phyloP scores from a whole-genome alignment of 2,329 filamentous ascomycete genomes.

The Penicillium occitanis region DNA sequence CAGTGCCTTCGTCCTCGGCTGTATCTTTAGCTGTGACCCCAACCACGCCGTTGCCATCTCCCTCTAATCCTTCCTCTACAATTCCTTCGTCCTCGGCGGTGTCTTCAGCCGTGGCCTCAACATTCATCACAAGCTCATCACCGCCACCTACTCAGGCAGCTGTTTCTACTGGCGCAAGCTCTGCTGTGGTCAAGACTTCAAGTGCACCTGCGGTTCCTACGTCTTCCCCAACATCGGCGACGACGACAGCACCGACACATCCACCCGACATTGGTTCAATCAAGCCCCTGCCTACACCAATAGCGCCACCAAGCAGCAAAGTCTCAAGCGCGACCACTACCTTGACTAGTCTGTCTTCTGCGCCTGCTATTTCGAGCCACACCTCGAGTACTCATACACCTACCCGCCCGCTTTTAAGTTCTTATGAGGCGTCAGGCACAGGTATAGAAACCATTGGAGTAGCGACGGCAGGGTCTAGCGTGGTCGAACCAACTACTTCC shows the following conservation, averaged over 20 bases:
- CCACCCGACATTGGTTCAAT: neutral
- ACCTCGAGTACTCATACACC: neutral
- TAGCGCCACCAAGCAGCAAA: constrained; percentile 3
- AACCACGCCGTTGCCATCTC: neutral
- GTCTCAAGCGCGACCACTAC: neutral
- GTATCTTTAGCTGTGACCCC: neutral
- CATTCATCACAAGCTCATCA: neutral
- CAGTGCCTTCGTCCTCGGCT: neutral
- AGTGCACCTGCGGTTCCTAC: neutral
- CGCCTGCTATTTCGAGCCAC: neutral
- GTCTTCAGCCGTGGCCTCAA: neutral
- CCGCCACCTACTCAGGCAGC: neutral
- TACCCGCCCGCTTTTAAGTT: neutral
- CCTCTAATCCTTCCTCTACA: neutral
- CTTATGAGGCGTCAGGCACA: neutral
- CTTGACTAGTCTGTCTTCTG: neutral
- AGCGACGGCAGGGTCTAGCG: neutral
- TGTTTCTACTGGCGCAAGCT: neutral
- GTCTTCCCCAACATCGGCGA: neutral
- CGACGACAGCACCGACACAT: neutral
- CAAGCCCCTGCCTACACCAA: neutral
- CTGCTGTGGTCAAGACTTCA: neutral
- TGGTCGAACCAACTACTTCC: neutral
- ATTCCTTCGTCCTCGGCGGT: neutral
- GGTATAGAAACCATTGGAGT: neutral